Evolutionary conservation across 495 filamentous ascomycete species (phyloP).

Genomic region (Amniculicola lignicola): DNA sequence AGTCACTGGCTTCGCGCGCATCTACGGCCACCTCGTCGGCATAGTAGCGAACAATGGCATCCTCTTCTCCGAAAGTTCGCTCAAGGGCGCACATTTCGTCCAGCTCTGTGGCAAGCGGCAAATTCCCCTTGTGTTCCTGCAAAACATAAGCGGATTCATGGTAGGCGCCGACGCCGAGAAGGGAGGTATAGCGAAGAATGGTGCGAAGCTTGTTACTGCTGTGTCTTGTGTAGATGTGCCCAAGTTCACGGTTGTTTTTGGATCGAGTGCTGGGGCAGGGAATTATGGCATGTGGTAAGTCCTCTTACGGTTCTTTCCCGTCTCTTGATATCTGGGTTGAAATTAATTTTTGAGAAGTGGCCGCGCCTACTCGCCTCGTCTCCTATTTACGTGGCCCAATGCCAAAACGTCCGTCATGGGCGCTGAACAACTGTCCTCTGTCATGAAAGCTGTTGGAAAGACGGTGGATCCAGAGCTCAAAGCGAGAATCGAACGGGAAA

Average conservation of each 20-base stretch:
- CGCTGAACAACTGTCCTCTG: slow-evolving; percentile 81
- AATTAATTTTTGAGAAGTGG: slow-evolving; percentile 53
- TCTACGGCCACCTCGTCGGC: slow-evolving; percentile 87
- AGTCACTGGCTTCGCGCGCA: slow-evolving; percentile 87
- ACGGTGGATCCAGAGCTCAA: slow-evolving; percentile 76
- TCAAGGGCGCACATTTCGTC: slow-evolving; percentile 97
- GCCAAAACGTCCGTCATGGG: slow-evolving; percentile 96
- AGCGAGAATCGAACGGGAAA: slow-evolving; percentile 84
- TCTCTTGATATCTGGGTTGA: neutral
- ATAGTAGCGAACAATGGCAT: slow-evolving; percentile 98
- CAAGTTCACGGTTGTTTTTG: slow-evolving; percentile 94
- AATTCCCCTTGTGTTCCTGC: slow-evolving; percentile 87
- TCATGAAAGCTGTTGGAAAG: slow-evolving; percentile 94
- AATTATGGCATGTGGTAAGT: slow-evolving; percentile 82
- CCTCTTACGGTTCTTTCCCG: neutral
- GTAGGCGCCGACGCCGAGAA: slow-evolving; percentile 89
- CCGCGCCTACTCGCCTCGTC: slow-evolving; percentile 84
- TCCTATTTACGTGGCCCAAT: slow-evolving; percentile 98
- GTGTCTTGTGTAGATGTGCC: slow-evolving; percentile 94
- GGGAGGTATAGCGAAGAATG: slow-evolving; percentile 96
- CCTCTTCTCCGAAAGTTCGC: slow-evolving; percentile 83
- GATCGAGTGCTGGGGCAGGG: slow-evolving; percentile 70
- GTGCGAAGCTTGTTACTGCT: slow-evolving; percentile 93
- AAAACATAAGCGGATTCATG: slow-evolving; percentile 99
- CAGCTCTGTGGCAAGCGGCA: slow-evolving; percentile 90